Evolutionary conservation across 2,329 filamentous ascomycete species (phyloP).

Genomic region (Diaporthe vaccinii): DNA sequence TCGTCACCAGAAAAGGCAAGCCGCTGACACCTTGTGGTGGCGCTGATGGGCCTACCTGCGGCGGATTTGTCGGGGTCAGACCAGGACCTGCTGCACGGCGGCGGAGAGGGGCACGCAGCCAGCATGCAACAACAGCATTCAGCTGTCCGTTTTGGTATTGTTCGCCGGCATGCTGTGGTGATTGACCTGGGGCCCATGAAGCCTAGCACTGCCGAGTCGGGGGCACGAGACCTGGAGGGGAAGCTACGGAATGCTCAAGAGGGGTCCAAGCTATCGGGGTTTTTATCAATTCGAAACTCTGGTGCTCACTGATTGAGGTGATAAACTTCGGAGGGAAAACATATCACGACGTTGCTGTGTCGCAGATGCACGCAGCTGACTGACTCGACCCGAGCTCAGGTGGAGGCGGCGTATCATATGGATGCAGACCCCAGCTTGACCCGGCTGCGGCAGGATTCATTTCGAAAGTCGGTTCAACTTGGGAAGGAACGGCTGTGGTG

Average conservation of each 20-base stretch:
- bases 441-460: constrained; percentile 14
- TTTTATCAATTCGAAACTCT: constrained; percentile 24
- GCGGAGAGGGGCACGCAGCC: background rate
- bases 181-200: background rate
- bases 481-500: background rate
- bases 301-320: background rate
- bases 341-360: constrained; percentile 13
- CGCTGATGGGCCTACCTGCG: constrained; percentile 8
- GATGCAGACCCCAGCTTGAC: constrained; percentile 32
- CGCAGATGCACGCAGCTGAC: constrained; percentile 8
- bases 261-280: constrained; percentile 27
- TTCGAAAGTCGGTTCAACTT: background rate
- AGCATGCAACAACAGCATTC: background rate
- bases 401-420: constrained; percentile 14
- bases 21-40: constrained; percentile 17
- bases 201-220: background rate
- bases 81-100: constrained; percentile 13
- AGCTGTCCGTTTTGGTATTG: constrained; percentile 20
- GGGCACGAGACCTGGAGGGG: constrained; percentile 11
- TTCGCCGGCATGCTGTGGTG: constrained; percentile 14
- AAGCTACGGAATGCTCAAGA: background rate
- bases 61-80: background rate
- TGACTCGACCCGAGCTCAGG: constrained; percentile 28
- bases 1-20: constrained; percentile 22
- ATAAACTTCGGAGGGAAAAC: constrained; percentile 9